Evolutionary conservation across 805 yeast species (phyloP), one percentile per base, ranked within the genome.

Genomic region (Wickerhamiella azymoides): DNA sequence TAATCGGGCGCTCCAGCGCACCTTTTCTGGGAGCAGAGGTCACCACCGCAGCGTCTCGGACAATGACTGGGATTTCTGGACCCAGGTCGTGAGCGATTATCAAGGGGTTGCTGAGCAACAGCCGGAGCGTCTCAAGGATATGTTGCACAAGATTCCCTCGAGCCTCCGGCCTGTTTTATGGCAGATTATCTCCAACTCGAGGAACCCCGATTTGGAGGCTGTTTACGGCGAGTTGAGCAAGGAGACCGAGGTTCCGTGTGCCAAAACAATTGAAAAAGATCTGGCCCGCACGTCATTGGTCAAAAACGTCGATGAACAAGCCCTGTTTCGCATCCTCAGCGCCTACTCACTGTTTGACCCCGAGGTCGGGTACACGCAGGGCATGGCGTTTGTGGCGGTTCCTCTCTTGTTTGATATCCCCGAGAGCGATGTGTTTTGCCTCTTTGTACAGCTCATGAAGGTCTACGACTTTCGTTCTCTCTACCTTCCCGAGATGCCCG

Each of bases 341-440:
- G 88, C 86, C 0, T 92, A 89, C 64, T 77, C 92, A 18, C 64
- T 84, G 40, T 80, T 75, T 60, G 97, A 92, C 61, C 77, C 82
- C 1, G 96, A 88, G 43, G 96, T 92, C 43, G 98, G 98, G 0
- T 92, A 92, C 58, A 92, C 96, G 1, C 98, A 92, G 63, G 97
- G 98, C 7, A 86, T 92, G 96, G 94, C 94, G 1, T 92, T 92
- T 57, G 76, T 92, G 38, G 75, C 84, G 0, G 85, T 85, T 5
- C 96, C 98, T 2, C 63, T 92, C 40, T 66, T 86, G 39, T 69
- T 88, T 67, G 84, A 84, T 54, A 74, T 85, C 78, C 71, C 59
- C 7, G 95, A 88, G 52, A 70, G 80, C 39, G 96, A 89, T 60
- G 78, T 94, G 3, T 89, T 89, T 63, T 77, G 92, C 49, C 61